Conservation (phyloP, 148 eudicot species). For the Persicaria tinctoria region DNA sequence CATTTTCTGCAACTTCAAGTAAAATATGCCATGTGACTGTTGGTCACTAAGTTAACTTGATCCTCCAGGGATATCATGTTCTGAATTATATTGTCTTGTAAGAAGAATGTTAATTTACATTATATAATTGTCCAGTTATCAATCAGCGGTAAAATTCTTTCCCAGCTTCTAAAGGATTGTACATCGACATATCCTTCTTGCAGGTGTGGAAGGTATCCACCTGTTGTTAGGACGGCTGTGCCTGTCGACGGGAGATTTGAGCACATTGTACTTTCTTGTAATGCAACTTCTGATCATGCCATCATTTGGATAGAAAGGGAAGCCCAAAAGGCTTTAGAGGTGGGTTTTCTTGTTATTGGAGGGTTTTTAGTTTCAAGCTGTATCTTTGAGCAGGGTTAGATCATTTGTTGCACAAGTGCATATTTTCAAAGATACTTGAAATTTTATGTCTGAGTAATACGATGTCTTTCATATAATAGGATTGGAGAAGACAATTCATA, state of each 20-base stretch:
- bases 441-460: background rate
- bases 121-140: background rate
- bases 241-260: conserved; percentile 99
- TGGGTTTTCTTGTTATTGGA: conserved; percentile 26
- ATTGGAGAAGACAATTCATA: background rate
- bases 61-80: background rate
- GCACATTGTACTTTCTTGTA: conserved; percentile 89
- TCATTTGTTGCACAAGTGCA: background rate
- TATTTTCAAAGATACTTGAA: background rate
- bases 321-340: conserved; percentile 74
- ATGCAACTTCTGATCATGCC: conserved; percentile 90
- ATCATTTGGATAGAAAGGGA: conserved; percentile 88
- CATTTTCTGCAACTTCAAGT: background rate
- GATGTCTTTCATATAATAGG: background rate
- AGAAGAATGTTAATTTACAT: background rate
- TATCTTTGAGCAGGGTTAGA: background rate
- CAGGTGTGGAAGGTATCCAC: conserved; percentile 95
- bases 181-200: background rate
- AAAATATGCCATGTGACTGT: background rate
- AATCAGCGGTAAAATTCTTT: background rate
- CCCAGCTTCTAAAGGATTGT: background rate
- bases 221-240: conserved; percentile 90
- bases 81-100: background rate
- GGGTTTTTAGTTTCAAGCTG: background rate
- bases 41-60: background rate